Conservation (phyloP, 148 eudicot genomes). For the Cornus kousa region DNA sequence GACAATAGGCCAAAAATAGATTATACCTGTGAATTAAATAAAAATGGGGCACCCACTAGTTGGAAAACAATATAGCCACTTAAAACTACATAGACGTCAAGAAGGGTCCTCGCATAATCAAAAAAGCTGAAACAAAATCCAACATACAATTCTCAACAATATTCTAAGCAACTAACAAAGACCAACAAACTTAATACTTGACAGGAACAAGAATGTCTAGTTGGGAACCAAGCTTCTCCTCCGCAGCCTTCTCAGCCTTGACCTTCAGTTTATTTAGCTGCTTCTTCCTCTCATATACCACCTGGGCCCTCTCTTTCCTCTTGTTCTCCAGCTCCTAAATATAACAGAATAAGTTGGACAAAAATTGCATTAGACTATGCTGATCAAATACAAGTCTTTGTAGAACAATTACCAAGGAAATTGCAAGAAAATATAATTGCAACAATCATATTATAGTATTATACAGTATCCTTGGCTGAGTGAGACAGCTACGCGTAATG, state of each 20-base stretch:
- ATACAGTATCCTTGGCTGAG: too few species aligned
- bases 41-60: background rate
- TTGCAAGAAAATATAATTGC: background rate
- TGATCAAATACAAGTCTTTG: background rate
- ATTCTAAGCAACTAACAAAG: background rate
- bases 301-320: slow-evolving; percentile 66
- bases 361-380: background rate
- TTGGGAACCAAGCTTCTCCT: slow-evolving; percentile 64
- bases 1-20: background rate
- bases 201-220: slow-evolving; percentile 56
- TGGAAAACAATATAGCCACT: background rate
- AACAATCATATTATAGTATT: too few species aligned
- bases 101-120: too few species aligned
- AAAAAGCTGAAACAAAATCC: too few species aligned
- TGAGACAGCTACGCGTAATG: background rate
- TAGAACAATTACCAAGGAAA: background rate
- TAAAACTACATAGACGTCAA: too few species aligned
- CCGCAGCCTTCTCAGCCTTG: slow-evolving; percentile 60
- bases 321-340: slow-evolving; percentile 67
- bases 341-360: background rate
- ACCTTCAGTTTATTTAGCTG: slow-evolving; percentile 44
- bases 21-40: too few species aligned
- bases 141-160: background rate
- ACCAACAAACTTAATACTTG: slow-evolving; percentile 34
- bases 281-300: slow-evolving; percentile 55